Evolutionary conservation across 805 yeast genomes (phyloP).

Genomic region (Saturnispora silvae): DNA sequence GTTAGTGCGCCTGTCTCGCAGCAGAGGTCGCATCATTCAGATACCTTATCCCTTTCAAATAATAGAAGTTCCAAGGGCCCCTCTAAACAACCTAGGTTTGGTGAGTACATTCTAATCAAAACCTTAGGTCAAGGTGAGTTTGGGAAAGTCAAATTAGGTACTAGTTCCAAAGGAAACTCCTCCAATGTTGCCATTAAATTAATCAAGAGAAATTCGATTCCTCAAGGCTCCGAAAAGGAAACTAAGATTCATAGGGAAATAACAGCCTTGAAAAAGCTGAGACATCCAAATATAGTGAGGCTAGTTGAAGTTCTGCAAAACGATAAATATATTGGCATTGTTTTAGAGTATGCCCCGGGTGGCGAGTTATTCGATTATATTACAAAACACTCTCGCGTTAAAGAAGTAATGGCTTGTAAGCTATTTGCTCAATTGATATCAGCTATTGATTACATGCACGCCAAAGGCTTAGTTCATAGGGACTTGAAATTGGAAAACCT

Average conservation of each 20-base stretch:
- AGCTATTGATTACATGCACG: conserved; percentile 85
- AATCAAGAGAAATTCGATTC: conserved; percentile 80
- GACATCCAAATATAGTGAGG: conserved; percentile 89
- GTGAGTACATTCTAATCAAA: conserved; percentile 81
- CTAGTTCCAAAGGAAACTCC: conserved; percentile 79
- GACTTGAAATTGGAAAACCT: conserved; percentile 69
- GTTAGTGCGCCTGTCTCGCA: too few relatives aligned
- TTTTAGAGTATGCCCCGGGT: conserved; percentile 92
- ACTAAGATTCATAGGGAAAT: conserved; percentile 88
- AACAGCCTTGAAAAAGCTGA: conserved; percentile 72
- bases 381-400: conserved; percentile 71
- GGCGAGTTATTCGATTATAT: conserved; percentile 95
- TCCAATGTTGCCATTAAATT: conserved; percentile 90
- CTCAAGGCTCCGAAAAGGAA: conserved; percentile 77
- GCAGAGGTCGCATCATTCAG: too few relatives aligned
- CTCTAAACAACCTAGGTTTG: conserved; percentile 56
- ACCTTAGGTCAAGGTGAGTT: conserved; percentile 97
- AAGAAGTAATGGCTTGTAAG: conserved; percentile 77
- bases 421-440: conserved; percentile 87
- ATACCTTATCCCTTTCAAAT: too few relatives aligned
- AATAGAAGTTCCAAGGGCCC: conserved; percentile 33
- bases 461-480: conserved; percentile 70
- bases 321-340: conserved; percentile 93
- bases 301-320: conserved; percentile 88
- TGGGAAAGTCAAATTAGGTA: conserved; percentile 93